A percentile compares a stretch with the other conserved stretches of the same genome.
Evolutionary conservation across 2,329 filamentous ascomycete genomes (phyloP).

Genomic region (Diaporthe eres): DNA sequence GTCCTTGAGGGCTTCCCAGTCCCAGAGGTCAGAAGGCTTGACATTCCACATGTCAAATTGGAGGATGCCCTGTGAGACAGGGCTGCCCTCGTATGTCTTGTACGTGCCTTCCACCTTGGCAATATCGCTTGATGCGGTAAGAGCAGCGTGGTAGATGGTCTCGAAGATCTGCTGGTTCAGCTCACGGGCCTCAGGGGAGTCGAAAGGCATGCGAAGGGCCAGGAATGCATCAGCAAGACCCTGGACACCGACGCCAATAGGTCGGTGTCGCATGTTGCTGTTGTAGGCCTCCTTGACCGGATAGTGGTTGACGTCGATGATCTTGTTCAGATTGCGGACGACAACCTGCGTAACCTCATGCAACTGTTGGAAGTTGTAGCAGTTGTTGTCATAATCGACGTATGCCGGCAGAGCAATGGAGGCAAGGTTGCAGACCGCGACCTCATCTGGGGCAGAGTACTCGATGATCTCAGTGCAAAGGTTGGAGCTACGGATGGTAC

Average conservation of each 20-base stretch:
- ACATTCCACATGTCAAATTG: slow-evolving; percentile 99
- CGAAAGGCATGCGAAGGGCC: slow-evolving; percentile 95
- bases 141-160: slow-evolving; percentile 96
- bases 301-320: slow-evolving; percentile 98
- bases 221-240: slow-evolving; percentile 98
- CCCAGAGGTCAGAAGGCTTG: slow-evolving; percentile 94
- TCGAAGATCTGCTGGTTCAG: slow-evolving; percentile 99
- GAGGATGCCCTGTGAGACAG: slow-evolving; percentile 93
- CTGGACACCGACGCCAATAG: slow-evolving; percentile 96
- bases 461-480: slow-evolving; percentile 99
- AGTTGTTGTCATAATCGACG: slow-evolving; percentile 86
- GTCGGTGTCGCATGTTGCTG: slow-evolving; percentile 97
- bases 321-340: slow-evolving; percentile 96
- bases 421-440: slow-evolving; percentile 97
- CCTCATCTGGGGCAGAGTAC: slow-evolving; percentile 97
- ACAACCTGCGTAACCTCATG: slow-evolving; percentile 95
- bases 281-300: slow-evolving; percentile 94
- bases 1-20: slow-evolving; percentile 90
- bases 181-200: slow-evolving; percentile 92
- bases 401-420: slow-evolving; percentile 93
- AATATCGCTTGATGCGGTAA: slow-evolving; percentile 90
- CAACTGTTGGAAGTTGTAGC: slow-evolving; percentile 96
- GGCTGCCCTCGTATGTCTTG: slow-evolving; percentile 91
- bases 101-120: slow-evolving; percentile 89
- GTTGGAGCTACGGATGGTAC: slow-evolving; percentile 98